Percentiles rank a stretch among this genome's conserved stretches.
phyloP scores from a whole-genome alignment of 2,329 filamentous ascomycete species.

The Aspergillus bombycis region DNA sequence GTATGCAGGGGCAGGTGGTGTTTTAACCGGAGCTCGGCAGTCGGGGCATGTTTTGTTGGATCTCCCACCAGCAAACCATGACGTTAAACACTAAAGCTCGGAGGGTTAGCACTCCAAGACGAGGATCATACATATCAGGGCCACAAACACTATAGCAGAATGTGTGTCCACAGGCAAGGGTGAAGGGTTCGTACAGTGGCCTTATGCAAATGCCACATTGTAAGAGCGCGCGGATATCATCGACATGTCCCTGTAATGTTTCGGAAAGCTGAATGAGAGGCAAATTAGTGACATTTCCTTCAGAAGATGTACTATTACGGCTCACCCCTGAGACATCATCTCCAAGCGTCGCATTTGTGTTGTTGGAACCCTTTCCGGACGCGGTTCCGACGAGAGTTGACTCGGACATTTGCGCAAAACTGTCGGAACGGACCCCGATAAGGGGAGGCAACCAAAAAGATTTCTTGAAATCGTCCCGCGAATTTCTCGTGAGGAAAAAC shows the following conservation, averaged over 20 bases:
- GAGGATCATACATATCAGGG: background rate
- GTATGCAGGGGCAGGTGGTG: constrained; percentile 66
- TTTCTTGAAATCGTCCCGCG: background rate
- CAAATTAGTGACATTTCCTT: constrained; percentile 18
- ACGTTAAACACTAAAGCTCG: constrained; percentile 57
- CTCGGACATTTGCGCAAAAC: constrained; percentile 18
- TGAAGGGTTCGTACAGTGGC: constrained; percentile 71
- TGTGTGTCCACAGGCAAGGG: constrained; percentile 69
- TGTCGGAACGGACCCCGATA: background rate
- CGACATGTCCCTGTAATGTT: constrained; percentile 58
- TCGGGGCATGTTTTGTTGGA: constrained; percentile 69
- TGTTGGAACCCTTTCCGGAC: constrained; percentile 13
- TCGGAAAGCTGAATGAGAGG: constrained; percentile 37
- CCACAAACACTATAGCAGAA: constrained; percentile 68
- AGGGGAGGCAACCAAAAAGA: background rate
- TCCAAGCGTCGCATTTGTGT: constrained; percentile 12
- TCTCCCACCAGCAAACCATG: constrained; percentile 58
- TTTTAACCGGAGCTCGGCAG: constrained; percentile 62
- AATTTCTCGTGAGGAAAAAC: background rate
- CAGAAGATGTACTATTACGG: background rate
- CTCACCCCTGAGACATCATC: constrained; percentile 38
- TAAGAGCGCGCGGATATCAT: constrained; percentile 62
- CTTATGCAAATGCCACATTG: constrained; percentile 71
- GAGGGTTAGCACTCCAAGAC: constrained; percentile 13
- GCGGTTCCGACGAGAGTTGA: constrained; percentile 13